Conservation (phyloP, 208 protist species). For the Acanthamoeba healyi region DNA sequence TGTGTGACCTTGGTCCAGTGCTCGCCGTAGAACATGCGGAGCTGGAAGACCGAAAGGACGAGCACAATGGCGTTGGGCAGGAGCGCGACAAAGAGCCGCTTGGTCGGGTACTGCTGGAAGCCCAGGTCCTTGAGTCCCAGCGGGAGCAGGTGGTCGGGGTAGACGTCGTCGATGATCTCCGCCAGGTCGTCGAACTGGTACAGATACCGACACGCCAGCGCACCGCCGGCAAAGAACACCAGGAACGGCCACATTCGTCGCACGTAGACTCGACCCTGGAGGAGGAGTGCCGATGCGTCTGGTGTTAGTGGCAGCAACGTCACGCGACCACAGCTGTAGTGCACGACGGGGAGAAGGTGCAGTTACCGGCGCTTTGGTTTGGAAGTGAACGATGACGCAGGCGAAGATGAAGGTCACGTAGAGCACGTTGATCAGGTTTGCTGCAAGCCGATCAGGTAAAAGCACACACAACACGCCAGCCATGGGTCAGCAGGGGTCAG, state of each 20-base stretch:
- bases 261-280: conserved; percentile 21
- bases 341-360: too few relatives aligned
- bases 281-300: not conserved
- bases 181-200: conserved; percentile 70
- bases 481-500: not conserved
- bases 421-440: conserved; percentile 60
- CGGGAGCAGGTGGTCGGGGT: not conserved
- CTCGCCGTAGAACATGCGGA: conserved; percentile 62
- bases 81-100: conserved; percentile 39
- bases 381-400: conserved; percentile 58
- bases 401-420: conserved; percentile 63
- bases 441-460: not conserved
- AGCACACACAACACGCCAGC: not conserved
- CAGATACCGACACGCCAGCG: conserved; percentile 29
- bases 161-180: conserved; percentile 22
- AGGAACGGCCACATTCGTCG: conserved; percentile 50
- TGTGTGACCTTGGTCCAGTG: conserved; percentile 57
- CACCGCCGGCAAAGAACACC: conserved; percentile 65
- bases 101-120: conserved; percentile 29
- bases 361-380: not conserved
- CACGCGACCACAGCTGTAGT: too few relatives aligned
- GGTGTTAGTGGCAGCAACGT: too few relatives aligned
- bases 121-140: conserved; percentile 55
- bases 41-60: conserved; percentile 29
- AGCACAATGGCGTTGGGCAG: conserved; percentile 67